Evolutionary conservation across 768 basidiomycete genomes (phyloP).

Genomic region (Lactarius vividus): DNA sequence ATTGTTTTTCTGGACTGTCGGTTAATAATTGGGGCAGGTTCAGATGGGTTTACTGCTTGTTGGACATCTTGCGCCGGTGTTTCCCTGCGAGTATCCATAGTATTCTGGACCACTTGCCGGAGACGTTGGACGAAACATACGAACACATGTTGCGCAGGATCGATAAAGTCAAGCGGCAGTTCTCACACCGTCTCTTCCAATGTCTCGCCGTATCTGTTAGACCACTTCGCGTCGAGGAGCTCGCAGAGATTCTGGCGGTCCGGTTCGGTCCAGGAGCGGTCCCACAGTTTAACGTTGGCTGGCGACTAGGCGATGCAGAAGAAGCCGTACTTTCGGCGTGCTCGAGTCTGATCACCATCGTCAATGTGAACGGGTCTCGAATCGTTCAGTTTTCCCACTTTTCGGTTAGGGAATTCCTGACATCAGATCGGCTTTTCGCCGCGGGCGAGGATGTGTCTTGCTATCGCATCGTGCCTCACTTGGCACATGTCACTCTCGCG

Average conservation of each 20-base stretch:
- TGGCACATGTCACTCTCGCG: not conserved
- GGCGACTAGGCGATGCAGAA: constrained; percentile 1
- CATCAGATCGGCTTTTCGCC: not conserved
- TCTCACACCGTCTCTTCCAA: constrained; percentile 8
- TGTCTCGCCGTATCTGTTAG: constrained; percentile 6
- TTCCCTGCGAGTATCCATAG: not conserved
- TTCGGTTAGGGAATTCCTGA: constrained; percentile 13
- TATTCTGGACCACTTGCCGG: not conserved
- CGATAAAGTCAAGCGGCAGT: not conserved
- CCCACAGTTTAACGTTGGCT: not conserved
- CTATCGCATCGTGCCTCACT: not conserved
- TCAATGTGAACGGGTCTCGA: not conserved
- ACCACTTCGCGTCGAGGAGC: constrained; percentile 6
- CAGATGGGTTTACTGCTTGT: constrained; percentile 1
- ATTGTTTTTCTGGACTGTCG: too few relatives aligned
- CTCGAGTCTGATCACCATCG: constrained; percentile 1
- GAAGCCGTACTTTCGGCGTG: not conserved
- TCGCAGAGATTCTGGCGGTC: constrained; percentile 8
- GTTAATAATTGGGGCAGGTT: not conserved
- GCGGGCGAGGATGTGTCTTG: not conserved
- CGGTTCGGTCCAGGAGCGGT: not conserved
- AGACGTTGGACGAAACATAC: constrained; percentile 11
- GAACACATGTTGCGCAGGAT: not conserved
- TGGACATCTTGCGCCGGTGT: not conserved
- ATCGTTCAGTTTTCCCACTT: constrained; percentile 16